Base-by-base conservation (phyloP, 2,329 filamentous ascomycete species). In the Venturia pyrina region DNA sequence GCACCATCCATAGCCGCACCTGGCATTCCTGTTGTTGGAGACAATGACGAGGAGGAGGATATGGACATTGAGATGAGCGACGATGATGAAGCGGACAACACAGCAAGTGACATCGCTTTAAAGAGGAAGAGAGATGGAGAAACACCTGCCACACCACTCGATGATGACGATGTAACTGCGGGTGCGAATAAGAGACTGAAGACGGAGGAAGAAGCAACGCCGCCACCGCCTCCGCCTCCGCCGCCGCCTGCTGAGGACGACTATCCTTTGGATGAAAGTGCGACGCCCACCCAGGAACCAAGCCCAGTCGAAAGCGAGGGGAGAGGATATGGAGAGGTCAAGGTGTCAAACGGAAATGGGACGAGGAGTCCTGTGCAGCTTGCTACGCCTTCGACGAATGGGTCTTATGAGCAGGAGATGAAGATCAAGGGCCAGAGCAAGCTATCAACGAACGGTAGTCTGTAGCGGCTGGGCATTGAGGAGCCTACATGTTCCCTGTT, bases 341-440 rank as follows among this genome's bases (percentile, higher is more conserved):
- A 59, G 15, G 43, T n/a, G 10, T 4, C n/a, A 11, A 56, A 34
- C 40, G 43, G n/a, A 24, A 98, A 3, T 85, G 87, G 46, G 87
- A 77, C 95, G 95, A 98, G 68, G 98, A 80, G n/a, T 77, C 76
- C 74, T 95, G 86, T 70, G 98, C 78, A 0, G 89, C 88, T 70
- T 87, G 83, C 75, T 13, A 67, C 65, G n/a, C 62, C 65, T n/a
- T 60, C 50, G 21, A 65, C 62, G 17, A 65, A 67, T 61, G 62
- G 65, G 1, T 60, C 48, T 21, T 60, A 61, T 46, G 64, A 48
- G 41, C 64, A 56, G 28, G 60, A 62, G 37, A 15, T 34, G 60
- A 62, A 24, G 60, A 59, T 59, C 53, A 59, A 59, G 32, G 53
- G 53, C 15, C 53, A 59, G 53, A 59, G 3, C 4, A 59, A 59